Evolutionary conservation across 768 basidiomycete species (phyloP).

Genomic region (Austroboletus festivus): DNA sequence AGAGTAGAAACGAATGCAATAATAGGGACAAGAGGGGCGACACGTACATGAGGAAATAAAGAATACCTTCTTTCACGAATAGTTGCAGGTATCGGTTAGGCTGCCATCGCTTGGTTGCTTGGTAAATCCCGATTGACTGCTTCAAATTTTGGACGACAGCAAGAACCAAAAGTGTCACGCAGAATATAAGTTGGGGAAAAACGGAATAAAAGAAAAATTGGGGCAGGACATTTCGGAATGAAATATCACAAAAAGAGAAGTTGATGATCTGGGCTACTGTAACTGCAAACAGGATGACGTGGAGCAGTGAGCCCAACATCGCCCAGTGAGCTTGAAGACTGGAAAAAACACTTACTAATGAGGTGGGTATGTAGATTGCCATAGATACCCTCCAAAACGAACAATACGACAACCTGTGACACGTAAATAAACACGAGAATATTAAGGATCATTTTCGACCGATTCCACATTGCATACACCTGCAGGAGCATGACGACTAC

Average conservation of each 20-base stretch:
- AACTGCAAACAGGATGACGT: too few relatives aligned
- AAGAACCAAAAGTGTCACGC: background rate
- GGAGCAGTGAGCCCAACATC: too few relatives aligned
- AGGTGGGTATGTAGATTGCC: too few relatives aligned
- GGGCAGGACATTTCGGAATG: background rate
- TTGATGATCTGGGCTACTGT: background rate
- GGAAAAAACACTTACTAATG: too few relatives aligned
- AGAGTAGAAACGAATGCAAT: too few relatives aligned
- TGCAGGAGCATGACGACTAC: too few relatives aligned
- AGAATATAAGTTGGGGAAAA: background rate
- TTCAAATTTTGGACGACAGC: background rate
- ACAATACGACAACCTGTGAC: too few relatives aligned
- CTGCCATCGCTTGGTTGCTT: background rate
- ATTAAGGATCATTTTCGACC: too few relatives aligned
- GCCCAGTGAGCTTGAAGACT: too few relatives aligned
- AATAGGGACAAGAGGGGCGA: background rate
- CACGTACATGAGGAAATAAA: background rate
- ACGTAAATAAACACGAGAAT: too few relatives aligned
- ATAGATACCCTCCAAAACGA: too few relatives aligned
- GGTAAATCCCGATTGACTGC: background rate
- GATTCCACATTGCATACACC: too few relatives aligned
- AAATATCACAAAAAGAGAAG: background rate
- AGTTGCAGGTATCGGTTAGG: background rate
- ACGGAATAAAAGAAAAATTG: background rate
- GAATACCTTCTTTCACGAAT: background rate